phyloP scores from a whole-genome alignment of 2,329 filamentous ascomycete genomes.

The Talaromyces sp. region DNA sequence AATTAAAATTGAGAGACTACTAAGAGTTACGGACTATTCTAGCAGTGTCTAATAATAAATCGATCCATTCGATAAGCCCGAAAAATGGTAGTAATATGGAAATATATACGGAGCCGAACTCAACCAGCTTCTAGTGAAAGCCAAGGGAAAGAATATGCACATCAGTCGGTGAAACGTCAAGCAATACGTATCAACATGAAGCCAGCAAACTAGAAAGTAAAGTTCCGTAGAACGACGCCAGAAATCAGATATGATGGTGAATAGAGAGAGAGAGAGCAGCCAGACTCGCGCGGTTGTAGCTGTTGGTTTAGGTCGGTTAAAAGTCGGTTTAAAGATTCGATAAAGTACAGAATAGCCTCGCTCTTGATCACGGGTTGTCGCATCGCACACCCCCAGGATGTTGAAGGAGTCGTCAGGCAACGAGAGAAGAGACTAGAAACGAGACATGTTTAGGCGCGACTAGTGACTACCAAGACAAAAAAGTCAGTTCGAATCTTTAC shows the following conservation, averaged over 20 bases:
- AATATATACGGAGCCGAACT: background rate
- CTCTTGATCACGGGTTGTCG: too few relatives aligned
- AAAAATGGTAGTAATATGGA: background rate
- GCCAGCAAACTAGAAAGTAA: background rate
- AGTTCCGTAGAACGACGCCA: background rate
- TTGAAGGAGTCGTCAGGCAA: background rate
- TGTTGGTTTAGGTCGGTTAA: background rate
- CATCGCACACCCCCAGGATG: background rate
- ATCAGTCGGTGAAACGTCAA: background rate
- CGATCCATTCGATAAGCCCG: background rate
- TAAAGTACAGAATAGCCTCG: background rate
- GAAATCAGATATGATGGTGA: background rate
- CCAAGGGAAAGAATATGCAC: background rate
- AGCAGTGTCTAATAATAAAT: background rate
- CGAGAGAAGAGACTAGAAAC: background rate
- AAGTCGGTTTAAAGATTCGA: background rate
- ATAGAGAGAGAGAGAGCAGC: background rate
- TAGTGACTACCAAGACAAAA: background rate
- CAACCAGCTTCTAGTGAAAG: background rate
- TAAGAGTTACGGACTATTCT: too few relatives aligned
- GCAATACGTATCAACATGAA: background rate
- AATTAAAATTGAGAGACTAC: too few relatives aligned
- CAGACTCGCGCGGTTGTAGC: background rate
- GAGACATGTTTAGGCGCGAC: background rate
- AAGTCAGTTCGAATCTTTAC: background rate